Base-by-base conservation (phyloP, 2,329 filamentous ascomycete species). In the Daldinia sp. region DNA sequence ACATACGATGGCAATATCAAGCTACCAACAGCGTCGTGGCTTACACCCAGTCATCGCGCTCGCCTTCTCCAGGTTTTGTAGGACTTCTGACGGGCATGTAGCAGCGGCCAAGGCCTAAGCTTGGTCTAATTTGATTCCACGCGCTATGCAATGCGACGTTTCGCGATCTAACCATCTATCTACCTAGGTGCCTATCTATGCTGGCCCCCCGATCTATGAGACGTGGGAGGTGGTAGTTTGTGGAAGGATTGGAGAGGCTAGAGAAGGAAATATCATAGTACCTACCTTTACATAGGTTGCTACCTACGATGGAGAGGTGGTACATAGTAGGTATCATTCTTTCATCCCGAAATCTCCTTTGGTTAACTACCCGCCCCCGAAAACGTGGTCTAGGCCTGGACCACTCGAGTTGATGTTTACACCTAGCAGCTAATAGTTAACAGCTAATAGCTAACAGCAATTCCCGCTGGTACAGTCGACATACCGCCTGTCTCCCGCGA, bases 61-160 rank as follows among this genome's bases (percentile, higher is more conserved):
- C 27, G 21, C 39, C 39, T 21, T 15, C 39, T 45, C 21, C 39
- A 13, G 39, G 39, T 45, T 45, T 45, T n/a, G 11, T 45, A 45
- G 39, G 21, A 27, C 39, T 27, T 45, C 5, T 45, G 21, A 25
- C 21, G 39, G 15, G 3, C 11, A 30, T 30, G 29, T 30, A 30
- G 3, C 11, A 13, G 11, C 11, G 30, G 30, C n/a, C 13, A n/a
- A 34, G 8, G 15, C 11, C 32, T 34, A 15, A n/a, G 21, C 11
- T 13, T 30, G 27, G 27, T 48, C 15, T 48, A 32, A 48, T 50
- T 51, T 25, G 48, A 35, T 29, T 37, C 17, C 7, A 48, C 54
- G 50, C 23, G 32, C 43, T 29, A 61, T 53, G 58, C 58, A 41
- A 58, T 63, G 50, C 56, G 51, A 66, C 58, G 63, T 54, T 48